Evolutionary conservation across 176 grass and related monocot species (phyloP).

Genomic region (Avena sativa): DNA sequence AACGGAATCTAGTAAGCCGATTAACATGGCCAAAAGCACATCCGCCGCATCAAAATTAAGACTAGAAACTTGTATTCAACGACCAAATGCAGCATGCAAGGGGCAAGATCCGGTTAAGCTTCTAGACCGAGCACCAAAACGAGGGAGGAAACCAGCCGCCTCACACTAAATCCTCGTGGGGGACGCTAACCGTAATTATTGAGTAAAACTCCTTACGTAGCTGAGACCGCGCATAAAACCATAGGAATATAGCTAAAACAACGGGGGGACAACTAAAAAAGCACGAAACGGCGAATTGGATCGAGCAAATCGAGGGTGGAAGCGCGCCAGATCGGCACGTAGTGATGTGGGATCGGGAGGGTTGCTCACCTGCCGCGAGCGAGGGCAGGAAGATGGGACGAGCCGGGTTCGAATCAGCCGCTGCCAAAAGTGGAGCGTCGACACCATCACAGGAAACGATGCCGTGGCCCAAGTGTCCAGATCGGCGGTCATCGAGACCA

Average conservation of each 20-base stretch:
- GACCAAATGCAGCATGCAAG: not conserved
- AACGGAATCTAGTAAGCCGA: not conserved
- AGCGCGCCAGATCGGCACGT: not conserved
- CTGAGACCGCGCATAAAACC: not conserved
- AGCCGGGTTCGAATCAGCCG: not conserved
- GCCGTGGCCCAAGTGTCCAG: too few species aligned
- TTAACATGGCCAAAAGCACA: not conserved
- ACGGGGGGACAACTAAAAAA: not conserved
- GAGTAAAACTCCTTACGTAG: not conserved
- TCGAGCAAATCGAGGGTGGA: constrained; percentile 23
- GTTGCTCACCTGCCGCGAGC: constrained; percentile 13
- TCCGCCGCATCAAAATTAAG: not conserved
- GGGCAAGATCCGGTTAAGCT: not conserved
- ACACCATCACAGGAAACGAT: too few species aligned
- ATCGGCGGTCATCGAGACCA: too few species aligned
- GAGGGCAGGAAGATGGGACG: not conserved
- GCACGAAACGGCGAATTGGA: not conserved
- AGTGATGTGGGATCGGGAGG: not conserved
- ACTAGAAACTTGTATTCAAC: not conserved
- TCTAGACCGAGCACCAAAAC: not conserved
- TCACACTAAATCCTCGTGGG: not conserved
- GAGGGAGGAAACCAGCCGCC: not conserved
- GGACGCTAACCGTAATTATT: not conserved
- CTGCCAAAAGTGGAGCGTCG: too few species aligned
- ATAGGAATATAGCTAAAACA: constrained; percentile 12